Conservation (phyloP, 208 protist genomes). For the Trichomonas vaginalis region DNA sequence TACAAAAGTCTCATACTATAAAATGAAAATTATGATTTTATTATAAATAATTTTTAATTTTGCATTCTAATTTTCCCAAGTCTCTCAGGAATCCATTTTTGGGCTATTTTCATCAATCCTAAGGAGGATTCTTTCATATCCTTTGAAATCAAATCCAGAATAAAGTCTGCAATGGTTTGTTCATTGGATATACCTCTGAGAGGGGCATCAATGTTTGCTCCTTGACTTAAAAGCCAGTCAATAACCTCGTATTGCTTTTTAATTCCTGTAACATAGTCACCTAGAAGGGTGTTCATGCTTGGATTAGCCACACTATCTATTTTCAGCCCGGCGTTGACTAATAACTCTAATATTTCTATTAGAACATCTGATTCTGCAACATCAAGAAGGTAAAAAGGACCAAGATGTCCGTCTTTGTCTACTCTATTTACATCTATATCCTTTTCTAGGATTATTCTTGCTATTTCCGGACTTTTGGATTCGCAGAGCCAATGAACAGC, state of each 20-base stretch:
- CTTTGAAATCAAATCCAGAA: background rate
- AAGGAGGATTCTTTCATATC: background rate
- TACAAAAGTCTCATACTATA: no score
- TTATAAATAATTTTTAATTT: background rate
- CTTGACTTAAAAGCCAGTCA: background rate
- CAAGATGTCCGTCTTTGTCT: background rate
- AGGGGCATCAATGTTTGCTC: background rate
- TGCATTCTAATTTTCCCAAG: background rate
- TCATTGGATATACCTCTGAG: background rate
- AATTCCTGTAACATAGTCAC: background rate
- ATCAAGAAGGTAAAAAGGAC: background rate
- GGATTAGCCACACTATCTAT: background rate
- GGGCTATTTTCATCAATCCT: background rate
- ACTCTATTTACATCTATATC: background rate
- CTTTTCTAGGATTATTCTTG: background rate
- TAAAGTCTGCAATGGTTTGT: background rate
- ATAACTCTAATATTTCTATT: background rate
- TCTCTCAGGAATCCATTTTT: background rate
- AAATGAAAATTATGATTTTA: no score
- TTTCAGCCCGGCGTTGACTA: background rate
- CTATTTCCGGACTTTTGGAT: background rate
- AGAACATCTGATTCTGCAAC: background rate
- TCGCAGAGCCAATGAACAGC: background rate
- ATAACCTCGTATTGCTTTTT: background rate
- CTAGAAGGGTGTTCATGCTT: background rate